Conservation (phyloP, 371 early-diverging fungal species). For the Circinella minor region DNA sequence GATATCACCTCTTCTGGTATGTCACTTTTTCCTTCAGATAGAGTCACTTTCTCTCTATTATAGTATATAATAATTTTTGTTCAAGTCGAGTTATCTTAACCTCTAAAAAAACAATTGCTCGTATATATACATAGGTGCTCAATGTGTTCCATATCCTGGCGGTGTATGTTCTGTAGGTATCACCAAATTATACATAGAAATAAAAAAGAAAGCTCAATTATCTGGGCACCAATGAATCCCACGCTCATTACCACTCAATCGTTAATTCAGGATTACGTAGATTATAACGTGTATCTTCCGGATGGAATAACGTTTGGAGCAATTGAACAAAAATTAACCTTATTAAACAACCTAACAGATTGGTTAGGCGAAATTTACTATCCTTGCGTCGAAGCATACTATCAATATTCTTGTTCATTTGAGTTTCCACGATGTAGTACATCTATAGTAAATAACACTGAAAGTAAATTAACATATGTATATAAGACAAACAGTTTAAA, state of each 20-base stretch:
- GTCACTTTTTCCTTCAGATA: background rate
- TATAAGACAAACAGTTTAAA: background rate
- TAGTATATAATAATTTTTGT: no score
- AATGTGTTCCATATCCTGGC: constrained; percentile 33
- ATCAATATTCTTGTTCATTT: constrained; percentile 41
- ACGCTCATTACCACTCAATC: background rate
- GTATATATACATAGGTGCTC: background rate
- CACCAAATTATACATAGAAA: constrained; percentile 30
- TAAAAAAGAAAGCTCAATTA: constrained; percentile 52
- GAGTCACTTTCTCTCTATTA: no score
- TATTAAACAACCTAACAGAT: constrained; percentile 15
- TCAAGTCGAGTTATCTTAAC: background rate
- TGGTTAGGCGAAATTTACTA: constrained; percentile 25
- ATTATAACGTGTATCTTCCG: constrained; percentile 38
- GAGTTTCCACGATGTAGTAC: constrained; percentile 39
- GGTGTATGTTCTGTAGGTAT: constrained; percentile 11
- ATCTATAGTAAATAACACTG: constrained; percentile 14
- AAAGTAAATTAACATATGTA: constrained; percentile 4
- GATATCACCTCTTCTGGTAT: constrained; percentile 1
- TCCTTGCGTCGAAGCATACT: constrained; percentile 45
- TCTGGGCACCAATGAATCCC: background rate
- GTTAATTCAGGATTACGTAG: constrained; percentile 31
- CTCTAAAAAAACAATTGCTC: background rate
- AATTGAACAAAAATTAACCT: constrained; percentile 28
- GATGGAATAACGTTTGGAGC: constrained; percentile 22